phyloP scores from a whole-genome alignment of 2,329 filamentous ascomycete genomes.

The Neodidymelliopsis sp. region DNA sequence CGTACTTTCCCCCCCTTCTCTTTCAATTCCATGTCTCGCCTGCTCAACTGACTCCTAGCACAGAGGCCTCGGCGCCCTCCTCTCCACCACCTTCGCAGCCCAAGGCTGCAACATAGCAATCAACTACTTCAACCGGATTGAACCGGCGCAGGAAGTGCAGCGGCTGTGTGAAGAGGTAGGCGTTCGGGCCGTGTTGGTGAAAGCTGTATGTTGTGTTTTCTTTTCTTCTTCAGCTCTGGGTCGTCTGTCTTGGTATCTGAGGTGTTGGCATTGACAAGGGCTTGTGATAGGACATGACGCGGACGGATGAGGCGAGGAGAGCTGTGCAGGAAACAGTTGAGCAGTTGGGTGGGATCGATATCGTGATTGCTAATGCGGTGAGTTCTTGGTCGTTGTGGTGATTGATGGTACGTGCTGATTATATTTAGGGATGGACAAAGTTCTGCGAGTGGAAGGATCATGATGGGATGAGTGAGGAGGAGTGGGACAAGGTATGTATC shows the following conservation, averaged over 20 bases:
- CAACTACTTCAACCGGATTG: conserved; percentile 72
- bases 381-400: conserved; percentile 23
- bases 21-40: conserved; percentile 1
- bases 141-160: conserved; percentile 66
- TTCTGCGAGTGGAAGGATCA: conserved; percentile 65
- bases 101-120: conserved; percentile 74
- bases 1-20: conserved; percentile 53
- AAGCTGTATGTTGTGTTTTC: conserved; percentile 60
- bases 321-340: conserved; percentile 67
- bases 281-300: conserved; percentile 64
- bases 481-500: conserved; percentile 66
- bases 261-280: no score
- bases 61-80: conserved; percentile 75
- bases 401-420: neutral
- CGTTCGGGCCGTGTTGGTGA: conserved; percentile 63
- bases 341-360: conserved; percentile 74
- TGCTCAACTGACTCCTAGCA: neutral
- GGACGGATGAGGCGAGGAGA: conserved; percentile 64
- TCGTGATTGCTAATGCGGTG: conserved; percentile 78
- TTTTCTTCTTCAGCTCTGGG: no score
- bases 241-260: no score
- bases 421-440: conserved; percentile 65
- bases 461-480: conserved; percentile 64
- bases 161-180: conserved; percentile 61
- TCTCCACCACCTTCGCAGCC: conserved; percentile 71